Conservation (phyloP, 345 rosid genomes). For the Syzygium jambos region DNA sequence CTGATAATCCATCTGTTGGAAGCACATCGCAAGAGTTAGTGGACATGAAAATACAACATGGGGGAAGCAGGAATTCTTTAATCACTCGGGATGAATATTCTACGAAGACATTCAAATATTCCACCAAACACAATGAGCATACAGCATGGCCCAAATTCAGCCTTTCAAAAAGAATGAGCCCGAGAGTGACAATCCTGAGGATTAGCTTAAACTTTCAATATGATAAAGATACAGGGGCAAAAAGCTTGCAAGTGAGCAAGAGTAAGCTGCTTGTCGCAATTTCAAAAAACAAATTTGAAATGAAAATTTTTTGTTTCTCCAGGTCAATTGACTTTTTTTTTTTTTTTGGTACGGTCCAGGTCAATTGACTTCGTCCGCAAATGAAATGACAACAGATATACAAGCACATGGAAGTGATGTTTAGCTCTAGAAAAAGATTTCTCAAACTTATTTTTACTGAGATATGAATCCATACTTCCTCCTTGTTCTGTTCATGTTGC, state of each 20-base stretch:
- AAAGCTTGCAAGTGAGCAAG: neutral
- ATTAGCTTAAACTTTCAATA: neutral
- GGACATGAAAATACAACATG: neutral
- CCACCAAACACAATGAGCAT: neutral
- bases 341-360: too few species aligned
- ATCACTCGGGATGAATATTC: neutral
- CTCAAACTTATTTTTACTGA: neutral
- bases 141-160: neutral
- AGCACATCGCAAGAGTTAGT: neutral
- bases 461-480: constrained; percentile 42
- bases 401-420: neutral
- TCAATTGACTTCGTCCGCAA: neutral
- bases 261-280: neutral
- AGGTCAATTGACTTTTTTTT: neutral
- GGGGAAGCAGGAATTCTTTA: neutral
- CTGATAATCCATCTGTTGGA: constrained; percentile 59
- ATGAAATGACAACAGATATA: neutral
- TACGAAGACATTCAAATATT: neutral
- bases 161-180: neutral
- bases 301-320: neutral
- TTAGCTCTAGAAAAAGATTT: neutral
- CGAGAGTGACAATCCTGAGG: neutral
- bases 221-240: neutral
- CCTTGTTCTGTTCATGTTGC: constrained; percentile 69
- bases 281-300: neutral